Base-by-base conservation (phyloP, 1,139 yeast genomes). In the Taiozyma sp. region DNA sequence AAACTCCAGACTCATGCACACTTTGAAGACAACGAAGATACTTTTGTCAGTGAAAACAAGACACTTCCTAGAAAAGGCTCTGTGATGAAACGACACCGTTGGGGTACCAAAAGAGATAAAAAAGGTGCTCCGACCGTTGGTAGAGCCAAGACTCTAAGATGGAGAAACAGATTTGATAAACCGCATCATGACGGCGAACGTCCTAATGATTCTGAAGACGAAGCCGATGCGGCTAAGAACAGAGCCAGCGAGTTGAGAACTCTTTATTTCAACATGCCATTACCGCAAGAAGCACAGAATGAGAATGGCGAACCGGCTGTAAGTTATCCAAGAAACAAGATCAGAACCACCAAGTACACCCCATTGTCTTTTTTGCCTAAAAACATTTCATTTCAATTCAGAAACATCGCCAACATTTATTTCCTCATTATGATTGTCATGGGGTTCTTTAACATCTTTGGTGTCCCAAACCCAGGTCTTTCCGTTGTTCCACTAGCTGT, bases 401-500 rank as follows among this genome's bases (percentile, higher is more conserved):
- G 81, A 54, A 93, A 91, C 66, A 83, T 91, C 57, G 99, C 99
- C 49, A 93, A 93, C 68, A 71, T 85, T 46, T 93, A 89, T 72
- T 93, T 93, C 76, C 73, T 93, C 66, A 69, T 87, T 46, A 73
- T 89, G 70, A 88, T 84, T 61, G 85, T 93, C 56, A 73, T 93
- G 59, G 96, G 97, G 53, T 88, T 85, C 13, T 89, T 93, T 70
- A 81, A 86, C 56, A 84, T 93, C 50, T 93, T 93, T 67, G 99
- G 99, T 59, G 97, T 91, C 37, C 81, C 88, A 22, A 82, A 80
- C 55, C 97, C 98, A 1, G 97, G 90, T 1, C 71, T 93, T 58
- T 86, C 95, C 7, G 91, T 96, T 1, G 97, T 90, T 43, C 99
- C 99, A 3, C 80, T 93, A 67, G 87, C 91, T 68, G 97, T 89